Evolutionary conservation across 179 eudicot genomes (phyloP).

Genomic region (Beta lomatogona): DNA sequence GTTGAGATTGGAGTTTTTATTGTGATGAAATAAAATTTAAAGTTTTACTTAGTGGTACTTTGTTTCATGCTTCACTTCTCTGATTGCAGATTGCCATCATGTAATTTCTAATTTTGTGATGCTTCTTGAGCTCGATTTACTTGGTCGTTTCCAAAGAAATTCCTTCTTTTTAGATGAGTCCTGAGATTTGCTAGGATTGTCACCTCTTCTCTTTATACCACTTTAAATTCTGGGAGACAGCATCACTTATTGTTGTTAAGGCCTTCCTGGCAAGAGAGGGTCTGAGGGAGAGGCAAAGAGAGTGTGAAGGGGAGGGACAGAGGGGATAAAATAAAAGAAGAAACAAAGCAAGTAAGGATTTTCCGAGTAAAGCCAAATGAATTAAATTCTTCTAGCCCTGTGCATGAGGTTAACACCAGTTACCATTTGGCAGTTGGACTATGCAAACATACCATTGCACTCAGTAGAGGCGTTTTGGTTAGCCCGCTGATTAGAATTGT

Average conservation of each 20-base stretch:
- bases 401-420: too few species aligned
- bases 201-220: rapidly evolving
- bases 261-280: neutral
- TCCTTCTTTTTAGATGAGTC: neutral
- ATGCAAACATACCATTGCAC: neutral
- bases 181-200: neutral
- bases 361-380: neutral
- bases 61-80: neutral
- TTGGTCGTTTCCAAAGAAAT: neutral
- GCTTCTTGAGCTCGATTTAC: neutral
- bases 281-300: neutral
- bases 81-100: neutral
- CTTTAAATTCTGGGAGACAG: neutral
- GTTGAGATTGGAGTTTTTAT: neutral
- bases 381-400: too few species aligned
- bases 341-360: neutral
- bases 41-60: neutral
- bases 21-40: neutral
- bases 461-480: neutral
- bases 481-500: neutral
- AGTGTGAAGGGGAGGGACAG: neutral
- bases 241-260: neutral
- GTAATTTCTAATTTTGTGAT: neutral
- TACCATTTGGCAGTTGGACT: neutral
- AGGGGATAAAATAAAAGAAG: neutral